phyloP scores from a whole-genome alignment of 768 basidiomycete species.

The Daedaleopsis nitida region DNA sequence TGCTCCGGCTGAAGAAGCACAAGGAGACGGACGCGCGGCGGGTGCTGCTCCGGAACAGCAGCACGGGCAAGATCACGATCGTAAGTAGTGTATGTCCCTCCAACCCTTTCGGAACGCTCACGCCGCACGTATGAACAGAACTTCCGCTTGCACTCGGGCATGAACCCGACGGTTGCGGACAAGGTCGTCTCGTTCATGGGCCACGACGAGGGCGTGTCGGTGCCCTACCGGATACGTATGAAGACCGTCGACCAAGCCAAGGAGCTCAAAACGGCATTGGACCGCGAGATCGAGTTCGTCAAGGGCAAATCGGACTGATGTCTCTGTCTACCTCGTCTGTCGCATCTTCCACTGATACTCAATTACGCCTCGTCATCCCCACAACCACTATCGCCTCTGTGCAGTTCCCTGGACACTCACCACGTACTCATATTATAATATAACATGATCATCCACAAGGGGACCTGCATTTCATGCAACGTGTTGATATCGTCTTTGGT shows the following conservation, averaged over 20 bases:
- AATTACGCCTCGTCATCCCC: too few species aligned
- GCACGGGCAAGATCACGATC: conserved; percentile 72
- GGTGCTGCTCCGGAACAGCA: conserved; percentile 70
- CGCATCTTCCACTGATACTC: too few species aligned
- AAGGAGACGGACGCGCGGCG: conserved; percentile 61
- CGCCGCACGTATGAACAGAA: conserved; percentile 50
- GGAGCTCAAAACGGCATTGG: conserved; percentile 59
- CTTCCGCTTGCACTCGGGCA: conserved; percentile 63
- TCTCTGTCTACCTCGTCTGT: neutral
- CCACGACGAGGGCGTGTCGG: conserved; percentile 59
- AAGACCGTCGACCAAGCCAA: conserved; percentile 59
- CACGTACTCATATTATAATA: too few species aligned
- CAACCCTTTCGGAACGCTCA: too few species aligned
- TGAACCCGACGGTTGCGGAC: conserved; percentile 55
- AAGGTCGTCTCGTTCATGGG: conserved; percentile 68
- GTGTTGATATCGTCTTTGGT: neutral
- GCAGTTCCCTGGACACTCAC: too few species aligned
- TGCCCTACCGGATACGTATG: conserved; percentile 63
- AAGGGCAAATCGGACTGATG: conserved; percentile 18
- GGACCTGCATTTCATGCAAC: too few species aligned
- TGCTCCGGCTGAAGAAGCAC: conserved; percentile 74
- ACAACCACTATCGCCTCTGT: too few species aligned
- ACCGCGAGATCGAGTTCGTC: conserved; percentile 58
- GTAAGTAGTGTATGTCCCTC: conserved; percentile 57
- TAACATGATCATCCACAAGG: too few species aligned